Evolutionary conservation across 345 rosid genomes (phyloP).

Genomic region (Boechera divaricarpa): DNA sequence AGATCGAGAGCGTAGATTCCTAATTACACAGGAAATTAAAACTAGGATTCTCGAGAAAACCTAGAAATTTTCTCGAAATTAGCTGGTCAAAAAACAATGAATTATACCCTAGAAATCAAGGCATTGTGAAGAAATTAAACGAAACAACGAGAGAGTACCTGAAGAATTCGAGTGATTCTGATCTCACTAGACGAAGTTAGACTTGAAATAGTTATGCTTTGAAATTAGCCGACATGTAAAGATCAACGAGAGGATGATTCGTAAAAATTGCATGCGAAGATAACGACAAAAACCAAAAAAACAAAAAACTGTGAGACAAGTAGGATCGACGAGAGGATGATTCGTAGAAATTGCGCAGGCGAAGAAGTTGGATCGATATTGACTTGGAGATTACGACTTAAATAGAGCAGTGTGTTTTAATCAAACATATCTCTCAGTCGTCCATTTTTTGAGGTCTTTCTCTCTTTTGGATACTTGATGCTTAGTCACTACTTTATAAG

Average conservation of each 20-base stretch:
- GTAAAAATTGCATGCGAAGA: constrained; percentile 14
- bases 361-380: neutral
- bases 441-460: neutral
- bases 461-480: neutral
- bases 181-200: neutral
- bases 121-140: constrained; percentile 9
- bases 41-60: neutral
- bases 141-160: constrained; percentile 21
- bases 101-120: neutral
- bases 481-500: neutral
- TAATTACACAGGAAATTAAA: neutral
- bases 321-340: no score
- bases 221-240: constrained; percentile 11
- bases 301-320: neutral
- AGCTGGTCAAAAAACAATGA: neutral
- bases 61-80: constrained; percentile 1
- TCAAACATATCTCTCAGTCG: no score
- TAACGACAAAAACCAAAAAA: constrained; percentile 8
- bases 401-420: no score
- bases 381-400: constrained; percentile 18
- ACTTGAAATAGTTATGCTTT: neutral
- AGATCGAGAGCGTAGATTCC: constrained; percentile 2
- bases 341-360: no score
- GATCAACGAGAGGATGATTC: constrained; percentile 9
- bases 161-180: constrained; percentile 14